These are phyloP conservation scores for Sordariomycetes sp. DNA, from an alignment of 2,329 filamentous ascomycete species.

Conservation along the genomic window DNA sequence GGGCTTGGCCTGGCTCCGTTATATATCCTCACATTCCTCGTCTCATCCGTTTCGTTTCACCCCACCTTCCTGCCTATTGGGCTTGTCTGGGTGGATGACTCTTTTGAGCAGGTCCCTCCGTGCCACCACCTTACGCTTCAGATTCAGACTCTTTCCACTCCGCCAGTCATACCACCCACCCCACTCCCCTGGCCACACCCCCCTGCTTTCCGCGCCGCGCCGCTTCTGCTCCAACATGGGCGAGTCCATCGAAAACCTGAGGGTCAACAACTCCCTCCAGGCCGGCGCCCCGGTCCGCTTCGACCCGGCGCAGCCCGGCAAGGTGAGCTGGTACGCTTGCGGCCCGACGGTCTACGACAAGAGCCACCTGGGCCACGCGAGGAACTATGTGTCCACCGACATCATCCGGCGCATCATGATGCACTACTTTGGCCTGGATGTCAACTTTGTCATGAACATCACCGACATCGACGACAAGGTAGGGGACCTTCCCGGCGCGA, in stretches of 20 bases:
- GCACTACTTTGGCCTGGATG: slow-evolving; percentile 71
- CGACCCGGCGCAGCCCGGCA: slow-evolving; percentile 5
- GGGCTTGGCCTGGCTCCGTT: not conserved
- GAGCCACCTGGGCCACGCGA: slow-evolving; percentile 68
- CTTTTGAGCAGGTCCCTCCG: not conserved
- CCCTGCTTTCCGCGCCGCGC: not conserved
- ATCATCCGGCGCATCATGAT: slow-evolving; percentile 72
- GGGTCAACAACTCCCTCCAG: slow-evolving; percentile 4
- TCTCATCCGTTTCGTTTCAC: not conserved
- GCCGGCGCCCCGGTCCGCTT: slow-evolving; percentile 5
- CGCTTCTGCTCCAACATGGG: not conserved
- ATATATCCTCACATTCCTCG: not conserved
- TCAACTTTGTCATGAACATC: slow-evolving; percentile 88
- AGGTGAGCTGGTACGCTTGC: slow-evolving; percentile 50
- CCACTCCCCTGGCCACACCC: not conserved
- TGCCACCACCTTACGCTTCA: not conserved
- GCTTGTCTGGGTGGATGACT: slow-evolving; percentile 1
- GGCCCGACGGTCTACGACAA: slow-evolving; percentile 80
- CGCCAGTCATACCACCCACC: not conserved
- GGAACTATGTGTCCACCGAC: slow-evolving; percentile 86
- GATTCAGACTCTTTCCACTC: not conserved
- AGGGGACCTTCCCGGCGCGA: slow-evolving; percentile 6
- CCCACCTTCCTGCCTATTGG: not conserved
- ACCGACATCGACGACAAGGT: slow-evolving; percentile 74
- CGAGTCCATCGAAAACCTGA: slow-evolving; percentile 1